Base-by-base conservation (phyloP, 2,329 filamentous ascomycete species). In the Colletotrichum sp. region DNA sequence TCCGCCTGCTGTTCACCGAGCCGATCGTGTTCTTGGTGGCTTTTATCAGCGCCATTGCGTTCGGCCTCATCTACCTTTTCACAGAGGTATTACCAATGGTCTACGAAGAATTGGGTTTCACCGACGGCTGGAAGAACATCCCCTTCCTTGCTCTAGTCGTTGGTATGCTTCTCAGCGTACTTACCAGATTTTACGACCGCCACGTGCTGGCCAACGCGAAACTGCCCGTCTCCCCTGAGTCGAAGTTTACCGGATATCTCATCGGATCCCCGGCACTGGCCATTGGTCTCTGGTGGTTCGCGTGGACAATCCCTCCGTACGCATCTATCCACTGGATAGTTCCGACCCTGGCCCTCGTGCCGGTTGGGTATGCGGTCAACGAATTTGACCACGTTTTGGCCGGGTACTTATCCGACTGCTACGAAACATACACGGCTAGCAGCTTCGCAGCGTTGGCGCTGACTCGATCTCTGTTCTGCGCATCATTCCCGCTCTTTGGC, bases 361-460 rank as follows among this genome's bases (percentile, higher is more conserved):
- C 86, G 2, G 81, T 89, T 9, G 88, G 88, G 0, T 89, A 86
- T 78, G 85, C 86, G 0, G 78, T 87, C 18, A 88, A 88, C 18
- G 88, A 90, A 73, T 83, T 88, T 38, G 70, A 76, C 52, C 70
- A 73, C 38, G 76, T 77, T 6, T 26, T 74, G n/a, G 71, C 52
- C 5, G 71, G 71, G 1, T 74, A 74, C 5, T 36, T 74, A 6
- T 30, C 71, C n/a, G 71, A 74, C 6, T 74, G 67, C 5, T 74
- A 74, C 12, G 26, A 74, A 30, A 74, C 48, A 1, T 66, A 74
- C 16, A 26, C 71, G 0, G 67, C 71, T 15, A 74, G 71, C 18
- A 18, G 34, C 2, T 74, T 66, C 7, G 71, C 67, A 2, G 52
- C 60, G 2, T 24, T 74, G 60, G 67, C 67, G n/a, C 60, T 74